Conservation (phyloP, 2,329 filamentous ascomycete genomes). For the Xylariaceae sp. region DNA sequence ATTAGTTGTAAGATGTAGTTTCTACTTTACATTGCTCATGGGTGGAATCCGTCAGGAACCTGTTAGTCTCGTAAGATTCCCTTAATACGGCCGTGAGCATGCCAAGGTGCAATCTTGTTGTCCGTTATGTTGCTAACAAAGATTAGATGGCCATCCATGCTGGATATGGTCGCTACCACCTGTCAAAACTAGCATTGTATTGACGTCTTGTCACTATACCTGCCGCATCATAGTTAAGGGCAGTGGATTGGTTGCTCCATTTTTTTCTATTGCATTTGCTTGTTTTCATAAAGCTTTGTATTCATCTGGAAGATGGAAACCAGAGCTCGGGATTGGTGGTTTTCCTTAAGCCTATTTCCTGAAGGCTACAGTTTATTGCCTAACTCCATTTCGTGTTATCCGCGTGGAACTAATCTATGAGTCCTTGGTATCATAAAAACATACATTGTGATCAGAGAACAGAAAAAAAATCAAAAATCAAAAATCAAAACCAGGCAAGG, state of each 20-base stretch:
- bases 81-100: constrained; percentile 14
- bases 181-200: not conserved
- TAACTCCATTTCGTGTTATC: constrained; percentile 3
- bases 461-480: too few species aligned
- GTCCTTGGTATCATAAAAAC: constrained; percentile 40
- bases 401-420: constrained; percentile 20
- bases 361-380: not conserved
- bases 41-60: too few species aligned
- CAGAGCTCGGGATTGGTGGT: too few species aligned
- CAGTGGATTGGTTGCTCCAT: too few species aligned
- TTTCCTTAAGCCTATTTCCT: not conserved
- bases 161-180: not conserved
- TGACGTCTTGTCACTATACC: not conserved
- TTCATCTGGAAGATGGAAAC: too few species aligned
- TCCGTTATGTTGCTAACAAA: not conserved
- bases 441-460: too few species aligned
- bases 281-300: too few species aligned
- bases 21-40: too few species aligned
- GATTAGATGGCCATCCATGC: not conserved
- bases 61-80: too few species aligned
- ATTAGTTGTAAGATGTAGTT: too few species aligned
- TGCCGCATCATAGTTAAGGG: too few species aligned
- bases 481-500: constrained; percentile 84
- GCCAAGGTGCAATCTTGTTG: not conserved
- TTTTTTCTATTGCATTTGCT: too few species aligned